Percentiles rank a stretch among this genome's conserved stretches.
Conservation (phyloP, 2,329 filamentous ascomycete genomes). For the Colletotrichum limetticola region DNA sequence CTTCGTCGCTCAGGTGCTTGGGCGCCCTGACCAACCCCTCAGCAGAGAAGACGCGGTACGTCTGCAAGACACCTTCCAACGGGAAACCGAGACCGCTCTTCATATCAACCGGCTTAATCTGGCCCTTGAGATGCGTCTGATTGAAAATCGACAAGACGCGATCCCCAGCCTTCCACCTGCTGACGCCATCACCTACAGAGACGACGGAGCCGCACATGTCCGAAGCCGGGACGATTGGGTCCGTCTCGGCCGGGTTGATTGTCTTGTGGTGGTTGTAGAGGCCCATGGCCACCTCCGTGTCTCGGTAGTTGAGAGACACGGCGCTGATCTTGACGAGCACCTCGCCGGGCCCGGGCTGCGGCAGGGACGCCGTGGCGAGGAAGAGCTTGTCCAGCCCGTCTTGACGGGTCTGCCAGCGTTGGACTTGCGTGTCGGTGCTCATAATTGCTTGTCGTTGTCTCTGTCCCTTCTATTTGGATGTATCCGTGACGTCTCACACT, state of each 20-base stretch:
- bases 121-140: conserved; percentile 66
- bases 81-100: conserved; percentile 69
- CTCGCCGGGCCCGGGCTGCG: conserved; percentile 60
- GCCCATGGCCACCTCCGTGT: conserved; percentile 70
- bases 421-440: conserved; percentile 10
- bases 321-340: conserved; percentile 59
- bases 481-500: neutral
- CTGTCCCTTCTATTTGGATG: neutral
- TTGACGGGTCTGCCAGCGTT: conserved; percentile 66
- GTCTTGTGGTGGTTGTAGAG: conserved; percentile 74
- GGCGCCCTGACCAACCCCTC: conserved; percentile 67
- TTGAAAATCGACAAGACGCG: conserved; percentile 76
- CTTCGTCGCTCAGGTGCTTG: conserved; percentile 66
- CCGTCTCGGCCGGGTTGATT: conserved; percentile 48
- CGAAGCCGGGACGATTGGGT: conserved; percentile 70
- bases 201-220: conserved; percentile 76
- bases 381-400: conserved; percentile 66
- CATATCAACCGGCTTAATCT: conserved; percentile 66
- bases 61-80: conserved; percentile 64
- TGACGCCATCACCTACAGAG: conserved; percentile 52
- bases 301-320: conserved; percentile 62
- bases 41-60: conserved; percentile 69
- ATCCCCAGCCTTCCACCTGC: conserved; percentile 64
- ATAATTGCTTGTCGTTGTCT: neutral
- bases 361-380: conserved; percentile 55